Conservation (phyloP, 768 basidiomycete genomes). For the Rhizopogon rudus region DNA sequence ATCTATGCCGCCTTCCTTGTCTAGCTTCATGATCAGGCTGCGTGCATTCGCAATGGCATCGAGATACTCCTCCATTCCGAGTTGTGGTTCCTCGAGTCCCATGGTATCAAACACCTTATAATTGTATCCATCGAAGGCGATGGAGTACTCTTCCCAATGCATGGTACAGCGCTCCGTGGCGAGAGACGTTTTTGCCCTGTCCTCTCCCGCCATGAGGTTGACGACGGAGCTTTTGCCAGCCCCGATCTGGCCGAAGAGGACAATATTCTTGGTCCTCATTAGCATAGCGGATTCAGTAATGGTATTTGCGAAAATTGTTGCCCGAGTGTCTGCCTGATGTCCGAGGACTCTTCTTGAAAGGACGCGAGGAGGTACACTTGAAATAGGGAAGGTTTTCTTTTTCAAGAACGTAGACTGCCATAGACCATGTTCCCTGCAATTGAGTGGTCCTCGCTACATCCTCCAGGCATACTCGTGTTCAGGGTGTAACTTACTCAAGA, state of each 20-base stretch:
- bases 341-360: too few species aligned
- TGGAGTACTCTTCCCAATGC: background rate
- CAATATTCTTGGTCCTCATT: background rate
- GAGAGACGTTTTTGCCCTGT: slow-evolving; percentile 10
- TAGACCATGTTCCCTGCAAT: too few species aligned
- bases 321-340: too few species aligned
- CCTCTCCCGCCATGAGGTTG: slow-evolving; percentile 23
- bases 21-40: background rate
- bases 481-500: too few species aligned
- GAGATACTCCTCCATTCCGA: background rate
- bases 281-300: too few species aligned
- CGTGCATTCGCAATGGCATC: background rate
- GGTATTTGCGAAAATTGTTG: too few species aligned
- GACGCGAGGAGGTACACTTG: too few species aligned
- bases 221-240: slow-evolving; percentile 29
- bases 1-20: slow-evolving; percentile 5
- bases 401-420: too few species aligned
- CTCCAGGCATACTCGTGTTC: too few species aligned
- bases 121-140: background rate
- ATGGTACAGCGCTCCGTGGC: background rate
- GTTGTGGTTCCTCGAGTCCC: slow-evolving; percentile 10
- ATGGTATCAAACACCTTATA: slow-evolving; percentile 14
- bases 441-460: too few species aligned
- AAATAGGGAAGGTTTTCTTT: too few species aligned
- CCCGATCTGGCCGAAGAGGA: slow-evolving; percentile 5